Base-by-base conservation (phyloP, 129 eudicot genomes). In the Artemisia annua region DNA sequence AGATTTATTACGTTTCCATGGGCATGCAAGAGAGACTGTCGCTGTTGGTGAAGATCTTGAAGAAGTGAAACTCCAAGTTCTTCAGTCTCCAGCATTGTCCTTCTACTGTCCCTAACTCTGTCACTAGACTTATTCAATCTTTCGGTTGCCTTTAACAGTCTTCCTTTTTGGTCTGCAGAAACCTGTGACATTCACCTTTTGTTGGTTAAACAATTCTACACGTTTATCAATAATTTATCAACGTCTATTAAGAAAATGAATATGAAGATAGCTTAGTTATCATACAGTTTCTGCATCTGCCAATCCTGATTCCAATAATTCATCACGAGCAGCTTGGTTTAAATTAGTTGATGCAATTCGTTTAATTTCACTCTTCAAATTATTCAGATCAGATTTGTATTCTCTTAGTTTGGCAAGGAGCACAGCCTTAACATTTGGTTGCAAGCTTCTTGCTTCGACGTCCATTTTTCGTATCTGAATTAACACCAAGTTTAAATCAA, bases 381-480 rank as follows among this genome's bases (percentile, higher is more conserved):
- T 84, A 80, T 85, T 87, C 71, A 87, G 78, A 81, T 87, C 89
- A 15, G 93, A 85, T 78, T 82, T 85, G 79, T 88, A 88, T 71
- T 88, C 94, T 75, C 94, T 85, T 49, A 88, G 76, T 84, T 88
- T 88, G 2, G 90, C 86, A 72, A 88, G 86, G 43, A 88, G 94
- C 66, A 88, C 85, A 53, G 90, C 94, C 70, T 83, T 88, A 51
- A 85, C 86, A 55, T 83, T 85, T 32, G 88, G 90, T 75, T 81
- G 94, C 83, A 88, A 81, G 81, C 87, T 88, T 83, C 94, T 88
- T 58, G 94, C 94, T 77, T 88, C 94, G 4, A 72, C 66, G 76
- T 88, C 94, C 94, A 88, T 85, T 81, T 88, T 85, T 18, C 90
- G 83, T 65, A 88, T 80, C 94, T 88, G 79, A 6, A 74, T 72